Evolutionary conservation across 768 basidiomycete genomes (phyloP).

Genomic region (Lepiota venenata): DNA sequence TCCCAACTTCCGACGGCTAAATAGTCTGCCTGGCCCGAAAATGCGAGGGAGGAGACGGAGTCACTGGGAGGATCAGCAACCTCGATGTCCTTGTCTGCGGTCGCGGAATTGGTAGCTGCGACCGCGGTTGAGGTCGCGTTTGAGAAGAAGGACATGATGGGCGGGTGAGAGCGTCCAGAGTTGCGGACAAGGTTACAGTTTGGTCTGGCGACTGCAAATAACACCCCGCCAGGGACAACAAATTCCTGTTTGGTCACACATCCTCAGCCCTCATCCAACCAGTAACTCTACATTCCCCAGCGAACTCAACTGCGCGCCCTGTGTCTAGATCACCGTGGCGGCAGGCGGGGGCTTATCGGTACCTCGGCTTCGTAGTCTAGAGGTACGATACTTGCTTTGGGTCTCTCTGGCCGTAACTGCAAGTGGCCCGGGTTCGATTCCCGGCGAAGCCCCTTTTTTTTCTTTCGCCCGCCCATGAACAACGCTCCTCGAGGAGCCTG

Average conservation of each 20-base stretch:
- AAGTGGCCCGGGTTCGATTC: conserved; percentile 51
- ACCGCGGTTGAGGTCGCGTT: conserved; percentile 26
- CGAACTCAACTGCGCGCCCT: no score
- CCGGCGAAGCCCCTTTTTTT: conserved; percentile 34
- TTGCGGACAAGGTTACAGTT: conserved; percentile 3
- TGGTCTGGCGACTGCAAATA: conserved; percentile 6
- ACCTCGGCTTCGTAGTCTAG: conserved; percentile 27
- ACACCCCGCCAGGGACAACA: not conserved
- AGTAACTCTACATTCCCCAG: not conserved
- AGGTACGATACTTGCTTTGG: conserved; percentile 54
- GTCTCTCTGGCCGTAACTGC: conserved; percentile 25
- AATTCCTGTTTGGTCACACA: not conserved
- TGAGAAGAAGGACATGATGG: conserved; percentile 39
- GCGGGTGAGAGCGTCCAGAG: conserved; percentile 18
- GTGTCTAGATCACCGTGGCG: not conserved
- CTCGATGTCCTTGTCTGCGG: conserved; percentile 75
- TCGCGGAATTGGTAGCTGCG: conserved; percentile 31
- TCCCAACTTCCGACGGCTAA: conserved; percentile 95
- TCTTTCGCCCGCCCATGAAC: not conserved
- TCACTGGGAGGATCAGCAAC: conserved; percentile 80
- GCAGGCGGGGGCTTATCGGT: no score
- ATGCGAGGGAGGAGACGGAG: conserved; percentile 81
- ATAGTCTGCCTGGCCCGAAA: conserved; percentile 84
- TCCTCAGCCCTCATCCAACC: not conserved
- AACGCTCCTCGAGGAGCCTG: no score